These are phyloP conservation scores for Aspergillus melleus DNA, from an alignment of 2,329 filamentous ascomycete genomes.

Conservation along the genomic window DNA sequence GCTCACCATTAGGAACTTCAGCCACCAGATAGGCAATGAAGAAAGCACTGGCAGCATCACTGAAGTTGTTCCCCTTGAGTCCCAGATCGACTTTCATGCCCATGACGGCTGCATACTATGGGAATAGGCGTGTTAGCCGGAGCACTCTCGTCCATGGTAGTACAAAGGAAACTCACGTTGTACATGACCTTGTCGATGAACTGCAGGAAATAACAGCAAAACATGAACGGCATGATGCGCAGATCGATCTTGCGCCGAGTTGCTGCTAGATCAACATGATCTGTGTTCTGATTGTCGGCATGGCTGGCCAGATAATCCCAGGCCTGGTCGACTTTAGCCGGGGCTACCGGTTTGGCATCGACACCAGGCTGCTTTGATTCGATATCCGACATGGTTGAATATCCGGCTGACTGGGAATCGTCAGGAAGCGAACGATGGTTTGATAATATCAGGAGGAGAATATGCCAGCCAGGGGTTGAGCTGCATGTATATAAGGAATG, in stretches of 20 bases:
- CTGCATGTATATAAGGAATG: background rate
- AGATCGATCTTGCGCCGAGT: conserved; percentile 48
- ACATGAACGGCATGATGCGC: conserved; percentile 63
- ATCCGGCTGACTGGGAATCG: too few relatives aligned
- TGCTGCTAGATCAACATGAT: background rate
- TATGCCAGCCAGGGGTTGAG: background rate
- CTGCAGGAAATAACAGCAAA: conserved; percentile 62
- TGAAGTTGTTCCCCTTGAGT: conserved; percentile 61
- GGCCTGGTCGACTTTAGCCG: background rate
- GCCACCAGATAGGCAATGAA: conserved; percentile 62
- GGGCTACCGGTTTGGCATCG: background rate
- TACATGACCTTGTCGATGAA: conserved; percentile 65
- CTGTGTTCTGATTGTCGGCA: background rate
- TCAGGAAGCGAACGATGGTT: background rate
- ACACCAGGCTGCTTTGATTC: background rate
- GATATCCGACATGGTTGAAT: background rate
- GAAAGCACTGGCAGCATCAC: conserved; percentile 61
- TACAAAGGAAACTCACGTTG: conserved; percentile 46
- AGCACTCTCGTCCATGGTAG: background rate
- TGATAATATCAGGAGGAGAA: background rate
- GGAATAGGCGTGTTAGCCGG: background rate
- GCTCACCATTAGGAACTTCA: conserved; percentile 60
- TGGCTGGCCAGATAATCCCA: background rate
- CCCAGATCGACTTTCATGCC: conserved; percentile 57
- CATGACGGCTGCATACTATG: conserved; percentile 66